Conservation (phyloP, 257 asterid species). For the Scutellaria baicalensis region DNA sequence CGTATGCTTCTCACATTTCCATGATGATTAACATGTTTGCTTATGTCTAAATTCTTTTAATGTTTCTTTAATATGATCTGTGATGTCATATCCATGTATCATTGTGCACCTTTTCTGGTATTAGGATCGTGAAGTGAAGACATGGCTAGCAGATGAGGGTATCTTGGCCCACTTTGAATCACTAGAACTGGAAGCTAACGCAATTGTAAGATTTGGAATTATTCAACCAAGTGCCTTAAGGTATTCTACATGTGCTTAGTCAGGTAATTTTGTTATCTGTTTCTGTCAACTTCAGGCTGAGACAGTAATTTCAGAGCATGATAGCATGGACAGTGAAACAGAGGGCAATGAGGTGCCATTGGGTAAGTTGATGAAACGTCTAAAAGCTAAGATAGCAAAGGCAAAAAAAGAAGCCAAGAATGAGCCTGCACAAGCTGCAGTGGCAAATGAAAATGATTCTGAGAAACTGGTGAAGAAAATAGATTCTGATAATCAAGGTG, state of each 20-base stretch:
- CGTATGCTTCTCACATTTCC: background rate
- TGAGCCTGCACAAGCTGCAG: conserved; percentile 34
- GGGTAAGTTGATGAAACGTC: conserved; percentile 68
- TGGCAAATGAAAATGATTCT: conserved; percentile 38
- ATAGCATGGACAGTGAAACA: conserved; percentile 68
- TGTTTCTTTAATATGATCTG: conserved; percentile 8
- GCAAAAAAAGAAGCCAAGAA: conserved; percentile 55
- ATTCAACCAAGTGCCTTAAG: background rate
- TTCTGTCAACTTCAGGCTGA: conserved; percentile 38
- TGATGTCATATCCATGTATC: conserved; percentile 7
- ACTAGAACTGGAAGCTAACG: conserved; percentile 66
- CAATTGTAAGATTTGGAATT: conserved; percentile 40
- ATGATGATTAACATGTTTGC: background rate
- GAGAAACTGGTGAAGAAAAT: conserved; percentile 83
- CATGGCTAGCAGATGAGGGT: conserved; percentile 87
- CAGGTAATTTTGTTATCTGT: conserved; percentile 9
- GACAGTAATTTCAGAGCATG: conserved; percentile 52
- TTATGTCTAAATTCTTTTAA: background rate
- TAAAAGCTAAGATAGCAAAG: conserved; percentile 73
- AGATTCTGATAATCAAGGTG: conserved; percentile 42
- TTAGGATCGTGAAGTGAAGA: conserved; percentile 48
- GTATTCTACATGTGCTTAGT: background rate
- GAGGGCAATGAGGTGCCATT: conserved; percentile 91
- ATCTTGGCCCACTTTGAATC: conserved; percentile 65
- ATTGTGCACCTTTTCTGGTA: conserved; percentile 14